Evolutionary conservation across 1,284 basidiomycete genomes (phyloP).

Genomic region (Ustanciosporium gigantosporum): DNA sequence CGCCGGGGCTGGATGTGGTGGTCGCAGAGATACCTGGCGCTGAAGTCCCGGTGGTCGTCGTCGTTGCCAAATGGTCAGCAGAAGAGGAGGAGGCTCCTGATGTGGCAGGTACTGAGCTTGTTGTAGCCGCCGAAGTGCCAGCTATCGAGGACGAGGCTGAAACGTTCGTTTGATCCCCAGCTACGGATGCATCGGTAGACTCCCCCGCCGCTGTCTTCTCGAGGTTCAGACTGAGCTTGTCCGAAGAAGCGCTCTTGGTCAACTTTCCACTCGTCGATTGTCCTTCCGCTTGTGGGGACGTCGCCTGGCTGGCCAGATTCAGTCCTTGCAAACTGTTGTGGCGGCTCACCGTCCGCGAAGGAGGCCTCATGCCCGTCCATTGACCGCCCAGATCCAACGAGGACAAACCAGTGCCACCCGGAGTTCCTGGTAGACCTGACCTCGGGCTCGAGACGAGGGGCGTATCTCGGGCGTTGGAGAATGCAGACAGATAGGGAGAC

Average conservation of each 20-base stretch:
- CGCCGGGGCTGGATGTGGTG: not conserved
- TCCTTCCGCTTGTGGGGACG: conserved; percentile 29
- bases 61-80: no score
- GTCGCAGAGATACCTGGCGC: not conserved
- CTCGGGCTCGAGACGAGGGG: conserved; percentile 54
- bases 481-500: conserved; percentile 58
- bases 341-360: conserved; percentile 27
- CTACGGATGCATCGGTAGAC: not conserved
- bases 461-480: conserved; percentile 58
- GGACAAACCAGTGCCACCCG: conserved; percentile 22
- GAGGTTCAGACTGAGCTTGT: conserved; percentile 20
- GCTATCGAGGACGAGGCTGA: no score
- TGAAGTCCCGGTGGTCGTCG: not conserved
- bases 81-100: conserved; percentile 5
- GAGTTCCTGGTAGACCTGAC: conserved; percentile 14
- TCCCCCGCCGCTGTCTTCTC: no score
- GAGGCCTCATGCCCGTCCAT: conserved; percentile 41
- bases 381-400: conserved; percentile 37
- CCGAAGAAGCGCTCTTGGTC: conserved; percentile 23
- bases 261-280: conserved; percentile 10
- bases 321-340: conserved; percentile 42
- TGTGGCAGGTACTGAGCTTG: no score
- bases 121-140: not conserved
- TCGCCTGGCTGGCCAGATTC: conserved; percentile 12
- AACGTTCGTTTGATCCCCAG: not conserved